Evolutionary conservation across 768 basidiomycete species (phyloP).

Genomic region (Russula vinacea): DNA sequence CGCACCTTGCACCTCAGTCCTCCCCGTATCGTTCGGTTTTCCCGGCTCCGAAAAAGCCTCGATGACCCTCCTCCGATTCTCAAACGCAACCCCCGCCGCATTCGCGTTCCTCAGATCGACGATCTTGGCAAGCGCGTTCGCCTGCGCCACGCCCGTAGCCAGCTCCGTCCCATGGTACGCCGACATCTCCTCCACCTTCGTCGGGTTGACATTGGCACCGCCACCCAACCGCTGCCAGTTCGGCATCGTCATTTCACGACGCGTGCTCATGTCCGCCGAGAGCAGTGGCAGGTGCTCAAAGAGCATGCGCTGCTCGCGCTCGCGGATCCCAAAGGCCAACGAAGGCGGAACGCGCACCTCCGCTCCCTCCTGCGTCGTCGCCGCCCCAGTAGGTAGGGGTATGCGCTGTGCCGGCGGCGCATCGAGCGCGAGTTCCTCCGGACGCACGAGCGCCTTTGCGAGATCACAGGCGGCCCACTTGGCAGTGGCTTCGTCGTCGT

Average conservation of each 20-base stretch:
- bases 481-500: conserved; percentile 48
- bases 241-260: neutral
- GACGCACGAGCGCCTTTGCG: conserved; percentile 46
- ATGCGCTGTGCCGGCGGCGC: neutral
- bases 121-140: conserved; percentile 58
- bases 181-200: neutral
- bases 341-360: conserved; percentile 49
- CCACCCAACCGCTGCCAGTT: neutral
- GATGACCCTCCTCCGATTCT: conserved; percentile 80
- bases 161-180: conserved; percentile 32
- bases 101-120: conserved; percentile 87
- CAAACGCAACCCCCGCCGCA: conserved; percentile 78
- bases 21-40: conserved; percentile 71
- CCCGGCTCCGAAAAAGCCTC: conserved; percentile 69
- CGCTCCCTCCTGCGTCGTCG: conserved; percentile 21
- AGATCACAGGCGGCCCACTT: conserved; percentile 71
- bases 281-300: conserved; percentile 65
- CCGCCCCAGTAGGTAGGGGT: neutral
- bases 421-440: conserved; percentile 24
- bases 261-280: conserved; percentile 36
- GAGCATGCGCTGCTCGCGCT: conserved; percentile 55
- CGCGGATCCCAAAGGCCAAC: conserved; percentile 64
- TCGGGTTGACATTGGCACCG: neutral
- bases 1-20: conserved; percentile 88
- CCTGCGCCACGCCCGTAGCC: conserved; percentile 45